A percentile compares a stretch with the other conserved stretches of the same genome.
Conservation (phyloP, 2,329 filamentous ascomycete species). For the Aspergillus proliferans region DNA sequence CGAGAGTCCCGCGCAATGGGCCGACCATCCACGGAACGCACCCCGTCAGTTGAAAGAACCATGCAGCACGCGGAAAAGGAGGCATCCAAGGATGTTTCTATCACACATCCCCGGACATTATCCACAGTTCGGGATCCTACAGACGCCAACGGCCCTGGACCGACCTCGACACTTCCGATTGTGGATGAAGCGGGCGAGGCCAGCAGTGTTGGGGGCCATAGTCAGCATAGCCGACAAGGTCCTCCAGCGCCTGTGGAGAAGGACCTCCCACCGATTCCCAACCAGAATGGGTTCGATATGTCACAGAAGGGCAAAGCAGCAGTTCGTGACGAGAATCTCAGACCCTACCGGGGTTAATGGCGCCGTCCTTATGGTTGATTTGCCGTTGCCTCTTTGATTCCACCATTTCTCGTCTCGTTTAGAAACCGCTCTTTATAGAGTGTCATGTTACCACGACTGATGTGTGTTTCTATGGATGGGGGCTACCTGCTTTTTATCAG, state of each 20-base stretch:
- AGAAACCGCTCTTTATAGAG: constrained; percentile 13
- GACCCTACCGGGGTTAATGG: not conserved
- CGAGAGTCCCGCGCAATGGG: constrained; percentile 24
- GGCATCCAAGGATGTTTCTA: constrained; percentile 54
- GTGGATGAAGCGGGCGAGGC: constrained; percentile 86
- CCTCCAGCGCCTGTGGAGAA: constrained; percentile 21
- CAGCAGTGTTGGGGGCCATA: constrained; percentile 58
- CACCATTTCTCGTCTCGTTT: constrained; percentile 5
- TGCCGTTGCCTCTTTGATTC: constrained; percentile 8
- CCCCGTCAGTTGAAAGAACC: constrained; percentile 46
- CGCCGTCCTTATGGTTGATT: not conserved
- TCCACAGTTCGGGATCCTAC: constrained; percentile 52
- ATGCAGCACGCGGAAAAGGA: constrained; percentile 57
- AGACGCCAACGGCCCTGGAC: constrained; percentile 48
- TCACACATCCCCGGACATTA: constrained; percentile 59
- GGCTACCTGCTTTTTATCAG: constrained; percentile 10
- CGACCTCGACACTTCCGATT: constrained; percentile 63
- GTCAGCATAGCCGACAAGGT: constrained; percentile 43
- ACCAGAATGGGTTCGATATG: constrained; percentile 7
- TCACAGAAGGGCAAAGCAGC: constrained; percentile 21
- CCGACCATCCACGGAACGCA: constrained; percentile 24
- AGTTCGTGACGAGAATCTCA: constrained; percentile 3
- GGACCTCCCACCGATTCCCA: constrained; percentile 23
- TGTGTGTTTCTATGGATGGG: constrained; percentile 20
- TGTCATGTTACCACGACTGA: constrained; percentile 29